Conservation (phyloP, 352 stramenopile genomes). For the Elongisporangium anandrum region DNA sequence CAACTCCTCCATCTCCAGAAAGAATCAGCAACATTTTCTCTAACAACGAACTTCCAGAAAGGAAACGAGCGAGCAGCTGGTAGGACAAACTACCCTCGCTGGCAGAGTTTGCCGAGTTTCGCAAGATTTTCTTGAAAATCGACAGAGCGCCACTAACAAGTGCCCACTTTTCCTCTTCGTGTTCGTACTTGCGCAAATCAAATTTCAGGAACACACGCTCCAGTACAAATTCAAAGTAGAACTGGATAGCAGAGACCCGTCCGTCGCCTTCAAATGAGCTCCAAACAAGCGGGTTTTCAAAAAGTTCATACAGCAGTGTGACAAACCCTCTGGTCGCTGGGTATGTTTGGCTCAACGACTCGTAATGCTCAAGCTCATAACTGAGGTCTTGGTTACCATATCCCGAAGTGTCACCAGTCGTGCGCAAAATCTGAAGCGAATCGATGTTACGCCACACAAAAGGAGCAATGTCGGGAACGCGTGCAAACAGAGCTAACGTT, state of each 20-base stretch:
- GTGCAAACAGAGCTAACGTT: constrained; percentile 71
- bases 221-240: constrained; percentile 82
- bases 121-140: constrained; percentile 80
- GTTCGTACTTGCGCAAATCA: constrained; percentile 77
- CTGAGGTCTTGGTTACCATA: constrained; percentile 76
- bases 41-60: constrained; percentile 57
- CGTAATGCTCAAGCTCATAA: constrained; percentile 85
- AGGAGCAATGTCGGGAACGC: constrained; percentile 70
- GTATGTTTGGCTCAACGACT: constrained; percentile 71
- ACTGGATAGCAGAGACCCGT: constrained; percentile 69
- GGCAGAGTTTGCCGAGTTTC: constrained; percentile 34
- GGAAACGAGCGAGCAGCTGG: constrained; percentile 63
- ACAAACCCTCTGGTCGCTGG: constrained; percentile 77
- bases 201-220: constrained; percentile 85
- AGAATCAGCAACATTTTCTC: constrained; percentile 70
- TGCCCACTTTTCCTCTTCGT: constrained; percentile 80
- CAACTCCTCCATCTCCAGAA: constrained; percentile 62
- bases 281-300: constrained; percentile 73
- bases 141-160: constrained; percentile 62
- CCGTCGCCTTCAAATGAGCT: constrained; percentile 72
- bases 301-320: constrained; percentile 66
- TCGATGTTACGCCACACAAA: constrained; percentile 86
- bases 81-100: constrained; percentile 57
- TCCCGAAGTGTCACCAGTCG: constrained; percentile 48
- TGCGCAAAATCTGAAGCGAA: constrained; percentile 77